phyloP scores from a whole-genome alignment of 1,284 basidiomycete genomes.

The Bjerkandera adusta region DNA sequence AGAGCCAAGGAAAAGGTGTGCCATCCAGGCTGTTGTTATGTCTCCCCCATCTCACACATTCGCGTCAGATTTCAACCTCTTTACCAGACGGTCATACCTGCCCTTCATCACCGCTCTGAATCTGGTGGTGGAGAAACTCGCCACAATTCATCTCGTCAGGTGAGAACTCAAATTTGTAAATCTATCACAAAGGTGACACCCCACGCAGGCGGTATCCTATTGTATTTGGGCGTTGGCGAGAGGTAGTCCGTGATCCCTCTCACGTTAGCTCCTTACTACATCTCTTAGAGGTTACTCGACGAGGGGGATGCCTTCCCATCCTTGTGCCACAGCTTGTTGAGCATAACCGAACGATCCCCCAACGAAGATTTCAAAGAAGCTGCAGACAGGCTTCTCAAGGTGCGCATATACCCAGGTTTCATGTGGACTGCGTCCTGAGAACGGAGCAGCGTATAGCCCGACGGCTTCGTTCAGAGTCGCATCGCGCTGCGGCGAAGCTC shows the following conservation, averaged over 20 bases:
- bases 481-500: background rate
- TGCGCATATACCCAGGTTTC: conserved; percentile 21
- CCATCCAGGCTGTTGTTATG: background rate
- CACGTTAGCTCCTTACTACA: conserved; percentile 9
- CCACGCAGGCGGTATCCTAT: conserved; percentile 63
- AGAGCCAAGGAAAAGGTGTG: background rate
- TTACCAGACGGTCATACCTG: conserved; percentile 24
- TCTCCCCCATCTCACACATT: background rate
- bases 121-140: conserved; percentile 50
- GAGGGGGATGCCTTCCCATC: conserved; percentile 50
- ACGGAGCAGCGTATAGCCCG: background rate
- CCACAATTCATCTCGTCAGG: conserved; percentile 59
- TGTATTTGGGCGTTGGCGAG: conserved; percentile 65
- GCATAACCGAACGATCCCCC: conserved; percentile 51
- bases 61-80: conserved; percentile 17
- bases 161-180: too few species aligned
- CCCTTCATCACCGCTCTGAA: conserved; percentile 41
- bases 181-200: too few species aligned
- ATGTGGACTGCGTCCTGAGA: background rate
- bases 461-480: background rate
- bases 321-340: conserved; percentile 48
- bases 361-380: conserved; percentile 43
- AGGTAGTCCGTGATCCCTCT: conserved; percentile 37
- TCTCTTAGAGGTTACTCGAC: conserved; percentile 50
- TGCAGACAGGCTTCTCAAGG: conserved; percentile 47